Conservation (phyloP, 192 early-diverging fungal species). For the Diversispora eburnea region DNA sequence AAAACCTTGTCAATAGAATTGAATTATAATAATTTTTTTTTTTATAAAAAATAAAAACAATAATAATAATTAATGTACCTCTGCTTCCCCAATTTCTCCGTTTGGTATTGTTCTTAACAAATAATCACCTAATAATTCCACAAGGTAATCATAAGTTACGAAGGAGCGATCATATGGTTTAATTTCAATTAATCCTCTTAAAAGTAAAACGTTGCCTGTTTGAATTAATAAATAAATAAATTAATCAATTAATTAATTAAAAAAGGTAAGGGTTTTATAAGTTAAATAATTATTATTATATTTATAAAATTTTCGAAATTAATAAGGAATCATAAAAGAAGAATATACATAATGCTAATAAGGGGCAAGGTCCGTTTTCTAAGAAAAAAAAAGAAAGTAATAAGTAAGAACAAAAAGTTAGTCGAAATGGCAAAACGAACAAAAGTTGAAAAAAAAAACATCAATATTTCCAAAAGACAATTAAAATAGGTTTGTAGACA, state of each 20-base stretch:
- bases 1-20: neutral
- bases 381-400: conserved; percentile 18
- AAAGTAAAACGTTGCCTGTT: conserved; percentile 72
- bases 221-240: neutral
- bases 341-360: conserved; percentile 66
- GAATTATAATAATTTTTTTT: neutral
- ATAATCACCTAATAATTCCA: conserved; percentile 73
- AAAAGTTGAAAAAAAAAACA: neutral
- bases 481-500: too few species aligned
- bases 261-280: neutral
- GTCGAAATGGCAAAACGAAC: neutral
- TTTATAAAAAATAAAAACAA: neutral
- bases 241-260: neutral
- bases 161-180: conserved; percentile 44
- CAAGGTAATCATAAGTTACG: conserved; percentile 65
- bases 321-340: neutral
- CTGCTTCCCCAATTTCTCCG: conserved; percentile 26
- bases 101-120: conserved; percentile 47
- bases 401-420: neutral
- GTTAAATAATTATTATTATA: neutral
- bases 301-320: too few species aligned
- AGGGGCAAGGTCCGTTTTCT: conserved; percentile 90
- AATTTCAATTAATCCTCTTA: conserved; percentile 66
- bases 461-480: too few species aligned
- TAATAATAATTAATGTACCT: neutral